Conservation (phyloP, 2,329 filamentous ascomycete genomes). For the Colletotrichum australisinense region DNA sequence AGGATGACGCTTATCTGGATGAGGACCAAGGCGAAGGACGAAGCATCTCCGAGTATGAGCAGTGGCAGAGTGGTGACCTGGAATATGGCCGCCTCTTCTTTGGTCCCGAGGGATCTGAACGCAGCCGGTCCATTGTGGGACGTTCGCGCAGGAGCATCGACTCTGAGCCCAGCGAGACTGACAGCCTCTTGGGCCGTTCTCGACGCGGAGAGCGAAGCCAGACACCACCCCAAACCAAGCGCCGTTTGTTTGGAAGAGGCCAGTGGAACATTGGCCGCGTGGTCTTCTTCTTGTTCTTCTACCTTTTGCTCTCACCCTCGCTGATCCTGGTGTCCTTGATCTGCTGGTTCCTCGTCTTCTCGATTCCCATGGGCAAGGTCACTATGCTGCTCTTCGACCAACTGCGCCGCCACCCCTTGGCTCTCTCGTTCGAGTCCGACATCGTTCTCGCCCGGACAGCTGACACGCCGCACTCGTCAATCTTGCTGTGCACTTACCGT, state of each 20-base stretch:
- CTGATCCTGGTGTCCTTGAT: slow-evolving; percentile 87
- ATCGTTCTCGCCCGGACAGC: slow-evolving; percentile 77
- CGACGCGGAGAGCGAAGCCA: slow-evolving; percentile 61
- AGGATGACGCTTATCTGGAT: slow-evolving; percentile 92
- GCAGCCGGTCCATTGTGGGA: slow-evolving; percentile 83
- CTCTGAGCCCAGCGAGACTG: slow-evolving; percentile 84
- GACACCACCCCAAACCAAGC: slow-evolving; percentile 67
- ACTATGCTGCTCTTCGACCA: slow-evolving; percentile 92
- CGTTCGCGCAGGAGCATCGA: slow-evolving; percentile 90
- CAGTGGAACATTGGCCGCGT: slow-evolving; percentile 96
- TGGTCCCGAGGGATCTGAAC: slow-evolving; percentile 82
- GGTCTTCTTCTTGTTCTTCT: slow-evolving; percentile 97
- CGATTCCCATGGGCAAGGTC: slow-evolving; percentile 98
- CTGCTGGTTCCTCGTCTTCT: slow-evolving; percentile 98
- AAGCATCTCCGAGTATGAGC: slow-evolving; percentile 98
- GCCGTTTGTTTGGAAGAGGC: slow-evolving; percentile 91
- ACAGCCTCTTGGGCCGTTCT: slow-evolving; percentile 81
- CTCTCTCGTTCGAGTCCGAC: slow-evolving; percentile 92
- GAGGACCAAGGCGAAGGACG: slow-evolving; percentile 96
- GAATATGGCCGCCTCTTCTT: slow-evolving; percentile 97
- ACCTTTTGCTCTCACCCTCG: slow-evolving; percentile 87
- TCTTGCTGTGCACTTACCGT: slow-evolving; percentile 95
- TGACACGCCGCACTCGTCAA: slow-evolving; percentile 81
- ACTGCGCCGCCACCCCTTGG: slow-evolving; percentile 89
- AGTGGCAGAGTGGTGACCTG: slow-evolving; percentile 97